These are phyloP conservation scores for Protomyces inundatus DNA, from an alignment of 1,139 yeast genomes.

Conservation along the genomic window DNA sequence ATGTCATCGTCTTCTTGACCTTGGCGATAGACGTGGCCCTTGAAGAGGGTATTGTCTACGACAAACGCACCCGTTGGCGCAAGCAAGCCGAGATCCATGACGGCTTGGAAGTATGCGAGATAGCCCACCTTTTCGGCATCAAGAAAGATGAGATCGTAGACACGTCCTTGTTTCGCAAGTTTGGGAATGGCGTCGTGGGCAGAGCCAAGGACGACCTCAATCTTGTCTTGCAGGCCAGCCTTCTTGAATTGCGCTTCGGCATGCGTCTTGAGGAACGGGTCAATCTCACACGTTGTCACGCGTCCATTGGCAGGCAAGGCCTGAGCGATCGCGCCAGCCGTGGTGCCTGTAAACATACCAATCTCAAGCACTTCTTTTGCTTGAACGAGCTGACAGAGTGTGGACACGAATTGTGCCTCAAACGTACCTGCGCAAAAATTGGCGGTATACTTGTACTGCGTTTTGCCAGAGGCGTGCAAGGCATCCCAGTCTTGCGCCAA, in stretches of 20 bases:
- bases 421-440: constrained; percentile 27
- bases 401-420: constrained; percentile 24
- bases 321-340: constrained; percentile 22
- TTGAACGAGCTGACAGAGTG: constrained; percentile 15
- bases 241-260: constrained; percentile 11
- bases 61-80: constrained; percentile 18
- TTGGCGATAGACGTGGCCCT: constrained; percentile 21
- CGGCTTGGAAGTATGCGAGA: constrained; percentile 18
- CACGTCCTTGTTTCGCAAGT: constrained; percentile 18
- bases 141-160: constrained; percentile 20
- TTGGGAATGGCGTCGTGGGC: constrained; percentile 21
- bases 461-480: constrained; percentile 14
- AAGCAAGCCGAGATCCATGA: constrained; percentile 22
- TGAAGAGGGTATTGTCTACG: constrained; percentile 26
- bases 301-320: constrained; percentile 19
- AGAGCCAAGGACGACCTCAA: constrained; percentile 17
- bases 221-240: constrained; percentile 22
- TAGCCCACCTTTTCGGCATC: constrained; percentile 28
- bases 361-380: constrained; percentile 23
- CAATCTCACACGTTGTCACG: constrained; percentile 25
- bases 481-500: constrained; percentile 23
- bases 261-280: constrained; percentile 15
- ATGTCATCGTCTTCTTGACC: constrained; percentile 4
- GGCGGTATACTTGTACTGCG: constrained; percentile 19
- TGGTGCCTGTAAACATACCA: constrained; percentile 26